Evolutionary conservation across 2,329 filamentous ascomycete genomes (phyloP), one percentile per base, ranked within the genome.

Genomic region (Pyrenophora seminiperda): DNA sequence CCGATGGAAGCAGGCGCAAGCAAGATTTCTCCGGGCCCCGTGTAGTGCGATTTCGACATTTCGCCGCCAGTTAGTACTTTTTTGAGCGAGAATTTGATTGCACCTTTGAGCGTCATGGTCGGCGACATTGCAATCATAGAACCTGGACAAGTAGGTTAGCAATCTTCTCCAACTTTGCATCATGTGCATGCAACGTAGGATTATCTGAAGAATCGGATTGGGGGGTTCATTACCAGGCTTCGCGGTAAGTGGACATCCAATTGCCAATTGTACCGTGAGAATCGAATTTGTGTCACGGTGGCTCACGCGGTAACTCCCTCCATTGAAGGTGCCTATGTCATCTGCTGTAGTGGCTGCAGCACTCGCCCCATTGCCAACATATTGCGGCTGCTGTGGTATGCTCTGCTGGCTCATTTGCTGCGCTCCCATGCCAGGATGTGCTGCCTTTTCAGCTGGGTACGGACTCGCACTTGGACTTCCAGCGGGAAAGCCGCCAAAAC

Each of bases 41-140:
- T 94, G 71, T 86, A 97, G 0, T 82, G 88, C 2, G 91, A 95
- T 50, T 84, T 83, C 1, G 83, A 74, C 79, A 97, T 84, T 41
- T 96, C 90, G 43, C 88, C 88, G 41, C 91, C 88, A 0, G 87
- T 83, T 38, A 97, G 77, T n/a, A 96, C 79, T 76, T 97, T 97
- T 76, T 96, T 97, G 76, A 95, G 79, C 50, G 85, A 88, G 73
- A 99, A 96, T 56, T 93, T 94, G 59, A 95, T 73, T 33, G 81
- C 80, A 47, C 94, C 94, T 73, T 88, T 89, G 38, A 97, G 83
- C 0, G 88, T 92, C 45, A 99, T 82, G 7, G 88, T 89, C 2
- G 90, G 88, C 2, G 90, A 91, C 94, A 97, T 99, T 67, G 90
- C 90, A 63, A 99, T 90, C 91, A 99, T 94, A 47, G 86, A 83